phyloP scores from a whole-genome alignment of 345 rosid genomes.

The Linum lewisii region DNA sequence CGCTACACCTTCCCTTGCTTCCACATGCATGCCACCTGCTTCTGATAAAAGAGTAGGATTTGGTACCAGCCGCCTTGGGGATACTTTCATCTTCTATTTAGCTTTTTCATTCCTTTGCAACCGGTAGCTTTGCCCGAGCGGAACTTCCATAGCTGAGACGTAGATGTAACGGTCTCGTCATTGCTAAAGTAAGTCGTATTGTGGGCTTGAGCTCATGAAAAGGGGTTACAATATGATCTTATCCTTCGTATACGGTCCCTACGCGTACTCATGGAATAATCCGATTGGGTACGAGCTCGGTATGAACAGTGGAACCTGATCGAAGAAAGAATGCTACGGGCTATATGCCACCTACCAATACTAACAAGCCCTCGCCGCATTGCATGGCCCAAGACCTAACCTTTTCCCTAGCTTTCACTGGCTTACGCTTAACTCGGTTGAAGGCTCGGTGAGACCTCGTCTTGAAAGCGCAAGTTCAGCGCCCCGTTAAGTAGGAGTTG shows the following conservation, averaged over 20 bases:
- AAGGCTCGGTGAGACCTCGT: background rate
- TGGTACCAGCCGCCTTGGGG: background rate
- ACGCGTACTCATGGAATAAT: background rate
- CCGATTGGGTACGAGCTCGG: conserved; percentile 1
- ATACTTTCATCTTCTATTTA: background rate
- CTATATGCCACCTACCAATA: background rate
- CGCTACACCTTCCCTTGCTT: background rate
- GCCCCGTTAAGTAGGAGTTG: background rate
- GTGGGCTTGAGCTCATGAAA: background rate
- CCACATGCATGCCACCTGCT: background rate
- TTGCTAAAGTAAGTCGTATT: background rate
- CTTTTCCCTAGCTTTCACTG: background rate
- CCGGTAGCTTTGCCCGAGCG: background rate
- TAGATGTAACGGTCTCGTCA: background rate
- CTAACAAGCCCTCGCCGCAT: background rate
- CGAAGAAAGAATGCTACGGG: background rate
- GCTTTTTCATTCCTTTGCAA: background rate
- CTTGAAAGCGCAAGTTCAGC: background rate
- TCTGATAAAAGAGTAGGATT: background rate
- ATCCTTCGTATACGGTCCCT: background rate
- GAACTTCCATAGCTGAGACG: background rate
- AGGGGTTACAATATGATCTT: background rate
- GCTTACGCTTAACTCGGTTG: background rate
- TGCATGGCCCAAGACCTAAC: background rate
- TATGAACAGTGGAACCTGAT: background rate